Evolutionary conservation across 1,284 basidiomycete species (phyloP).

Genomic region (Trichosporon asahii): DNA sequence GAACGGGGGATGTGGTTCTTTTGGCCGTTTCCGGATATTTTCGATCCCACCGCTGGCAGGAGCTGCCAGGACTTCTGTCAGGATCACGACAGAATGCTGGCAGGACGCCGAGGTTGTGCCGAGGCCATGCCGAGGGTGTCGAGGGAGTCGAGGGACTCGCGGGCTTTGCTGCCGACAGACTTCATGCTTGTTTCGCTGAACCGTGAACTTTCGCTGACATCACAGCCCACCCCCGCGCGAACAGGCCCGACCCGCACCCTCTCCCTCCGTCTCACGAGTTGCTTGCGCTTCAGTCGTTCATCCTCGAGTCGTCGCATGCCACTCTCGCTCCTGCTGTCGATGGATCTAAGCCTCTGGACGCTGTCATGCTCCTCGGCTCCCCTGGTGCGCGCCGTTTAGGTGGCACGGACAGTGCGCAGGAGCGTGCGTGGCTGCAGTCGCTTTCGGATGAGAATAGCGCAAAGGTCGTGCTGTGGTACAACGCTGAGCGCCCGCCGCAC

Average conservation of each 20-base stretch:
- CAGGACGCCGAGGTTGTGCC: too few species aligned
- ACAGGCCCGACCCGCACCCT: slow-evolving; percentile 34
- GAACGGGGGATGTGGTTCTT: background rate
- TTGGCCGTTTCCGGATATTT: background rate
- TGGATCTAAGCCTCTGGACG: slow-evolving; percentile 39
- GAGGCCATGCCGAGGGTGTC: background rate
- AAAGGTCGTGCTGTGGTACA: slow-evolving; percentile 45
- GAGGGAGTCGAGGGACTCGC: too few species aligned
- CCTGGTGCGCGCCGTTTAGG: slow-evolving; percentile 29
- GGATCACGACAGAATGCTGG: background rate
- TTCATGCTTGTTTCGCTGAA: background rate
- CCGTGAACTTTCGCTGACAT: slow-evolving; percentile 6
- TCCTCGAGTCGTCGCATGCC: slow-evolving; percentile 40
- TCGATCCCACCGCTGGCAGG: background rate
- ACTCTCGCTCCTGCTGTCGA: slow-evolving; percentile 37
- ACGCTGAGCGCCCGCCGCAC: slow-evolving; percentile 25
- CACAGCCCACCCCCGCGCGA: slow-evolving; percentile 19
- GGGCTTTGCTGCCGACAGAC: background rate
- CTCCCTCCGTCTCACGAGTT: slow-evolving; percentile 46
- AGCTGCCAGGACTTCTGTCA: background rate
- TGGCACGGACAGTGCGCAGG: slow-evolving; percentile 21
- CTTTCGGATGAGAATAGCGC: slow-evolving; percentile 31
- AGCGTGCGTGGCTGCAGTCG: slow-evolving; percentile 35
- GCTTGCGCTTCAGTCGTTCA: slow-evolving; percentile 48
- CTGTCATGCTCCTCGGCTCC: slow-evolving; percentile 38